Conservation (phyloP, 176 grass and related monocot genomes). For the Neostapfia colusana region DNA sequence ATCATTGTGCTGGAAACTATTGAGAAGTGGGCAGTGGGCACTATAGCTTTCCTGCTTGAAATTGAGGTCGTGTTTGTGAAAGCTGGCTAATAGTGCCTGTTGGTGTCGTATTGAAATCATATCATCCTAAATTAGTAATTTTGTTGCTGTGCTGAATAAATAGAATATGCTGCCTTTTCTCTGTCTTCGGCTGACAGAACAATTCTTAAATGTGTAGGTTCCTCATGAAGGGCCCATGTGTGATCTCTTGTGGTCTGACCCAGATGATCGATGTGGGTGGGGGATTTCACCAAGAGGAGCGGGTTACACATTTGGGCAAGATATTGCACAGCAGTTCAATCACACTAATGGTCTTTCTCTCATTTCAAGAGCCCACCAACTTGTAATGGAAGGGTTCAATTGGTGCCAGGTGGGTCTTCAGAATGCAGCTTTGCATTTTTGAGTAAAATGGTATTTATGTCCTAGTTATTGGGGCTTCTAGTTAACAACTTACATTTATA, state of each 20-base stretch:
- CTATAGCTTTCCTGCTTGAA: neutral
- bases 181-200: conserved; percentile 11
- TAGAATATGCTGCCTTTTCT: neutral
- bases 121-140: neutral
- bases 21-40: too few relatives aligned
- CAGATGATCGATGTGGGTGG: conserved; percentile 96
- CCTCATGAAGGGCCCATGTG: conserved; percentile 99
- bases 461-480: neutral
- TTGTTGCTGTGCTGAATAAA: neutral
- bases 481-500: neutral
- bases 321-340: conserved; percentile 93
- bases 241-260: conserved; percentile 96
- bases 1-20: neutral
- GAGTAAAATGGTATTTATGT: neutral
- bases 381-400: conserved; percentile 99
- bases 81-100: conserved; percentile 5
- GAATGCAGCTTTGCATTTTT: conserved; percentile 7
- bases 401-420: conserved; percentile 80
- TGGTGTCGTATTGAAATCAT: neutral
- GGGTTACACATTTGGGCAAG: conserved; percentile 96
- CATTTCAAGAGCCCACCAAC: conserved; percentile 90
- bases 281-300: conserved; percentile 97
- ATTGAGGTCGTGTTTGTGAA: neutral
- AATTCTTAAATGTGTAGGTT: conserved; percentile 53
- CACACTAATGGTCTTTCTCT: conserved; percentile 92